Conservation (phyloP, 2,329 filamentous ascomycete species). For the Knoxdaviesia proteae region DNA sequence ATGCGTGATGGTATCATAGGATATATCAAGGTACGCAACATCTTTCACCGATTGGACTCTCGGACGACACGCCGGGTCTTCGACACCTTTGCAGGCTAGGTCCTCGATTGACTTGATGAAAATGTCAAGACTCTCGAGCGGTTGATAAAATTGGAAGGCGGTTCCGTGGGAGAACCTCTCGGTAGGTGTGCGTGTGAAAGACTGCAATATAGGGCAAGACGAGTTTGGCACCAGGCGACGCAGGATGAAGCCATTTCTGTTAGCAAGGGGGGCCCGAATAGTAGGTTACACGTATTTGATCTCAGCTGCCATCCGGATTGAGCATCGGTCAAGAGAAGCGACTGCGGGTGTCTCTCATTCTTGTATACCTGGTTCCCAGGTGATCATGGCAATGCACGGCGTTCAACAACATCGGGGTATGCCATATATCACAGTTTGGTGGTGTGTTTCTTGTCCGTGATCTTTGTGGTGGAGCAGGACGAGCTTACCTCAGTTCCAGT, state of each 20-base stretch:
- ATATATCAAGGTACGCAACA: constrained; percentile 52
- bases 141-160: constrained; percentile 50
- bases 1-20: constrained; percentile 49
- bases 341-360: no score
- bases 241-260: neutral
- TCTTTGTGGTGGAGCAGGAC: no score
- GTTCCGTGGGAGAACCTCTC: constrained; percentile 18
- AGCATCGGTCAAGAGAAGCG: no score
- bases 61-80: constrained; percentile 24
- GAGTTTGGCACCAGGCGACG: neutral
- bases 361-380: no score
- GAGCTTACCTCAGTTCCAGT: no score
- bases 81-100: constrained; percentile 26
- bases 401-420: no score
- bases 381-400: no score
- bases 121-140: constrained; percentile 32
- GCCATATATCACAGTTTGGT: no score
- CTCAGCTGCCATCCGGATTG: no score
- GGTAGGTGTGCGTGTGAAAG: constrained; percentile 36
- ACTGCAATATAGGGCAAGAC: constrained; percentile 18
- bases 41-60: constrained; percentile 21
- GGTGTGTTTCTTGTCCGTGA: no score
- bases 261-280: no score
- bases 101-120: constrained; percentile 32
- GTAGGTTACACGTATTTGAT: no score